phyloP scores from a whole-genome alignment of 75 land plant genomes.

The Cupressus sempervirens region DNA sequence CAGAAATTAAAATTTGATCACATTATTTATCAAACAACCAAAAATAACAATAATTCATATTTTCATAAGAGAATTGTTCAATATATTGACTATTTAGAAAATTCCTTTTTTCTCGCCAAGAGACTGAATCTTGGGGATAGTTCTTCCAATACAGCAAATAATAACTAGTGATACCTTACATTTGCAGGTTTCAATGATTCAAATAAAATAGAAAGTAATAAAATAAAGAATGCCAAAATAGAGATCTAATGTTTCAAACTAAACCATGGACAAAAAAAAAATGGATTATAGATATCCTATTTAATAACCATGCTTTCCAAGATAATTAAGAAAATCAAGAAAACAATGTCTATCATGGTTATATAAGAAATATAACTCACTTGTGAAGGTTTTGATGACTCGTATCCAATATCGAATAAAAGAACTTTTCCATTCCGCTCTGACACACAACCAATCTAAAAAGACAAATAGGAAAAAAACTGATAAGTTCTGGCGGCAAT shows the following conservation, averaged over 20 bases:
- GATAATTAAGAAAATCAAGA: not conserved
- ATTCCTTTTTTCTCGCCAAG: too few relatives aligned
- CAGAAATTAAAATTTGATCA: too few relatives aligned
- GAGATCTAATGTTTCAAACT: not conserved
- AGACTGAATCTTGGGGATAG: too few relatives aligned
- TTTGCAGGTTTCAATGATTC: not conserved
- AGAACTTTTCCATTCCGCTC: constrained; percentile 28
- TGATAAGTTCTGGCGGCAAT: not conserved
- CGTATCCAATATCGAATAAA: constrained; percentile 58
- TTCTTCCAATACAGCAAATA: not conserved
- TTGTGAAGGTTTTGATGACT: constrained; percentile 49
- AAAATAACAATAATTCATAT: too few relatives aligned
- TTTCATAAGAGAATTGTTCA: too few relatives aligned
- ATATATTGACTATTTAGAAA: too few relatives aligned
- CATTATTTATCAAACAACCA: too few relatives aligned
- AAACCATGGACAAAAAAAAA: not conserved
- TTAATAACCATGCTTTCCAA: not conserved
- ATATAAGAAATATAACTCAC: constrained; percentile 29
- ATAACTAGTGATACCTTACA: not conserved
- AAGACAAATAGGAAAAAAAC: not conserved
- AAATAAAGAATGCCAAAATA: not conserved
- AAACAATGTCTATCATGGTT: not conserved
- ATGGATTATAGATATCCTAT: not conserved
- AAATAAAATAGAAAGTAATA: not conserved
- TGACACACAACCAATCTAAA: constrained; percentile 69